Conservation (phyloP, 2,329 filamentous ascomycete genomes). For the Magnaporthales sp. region DNA sequence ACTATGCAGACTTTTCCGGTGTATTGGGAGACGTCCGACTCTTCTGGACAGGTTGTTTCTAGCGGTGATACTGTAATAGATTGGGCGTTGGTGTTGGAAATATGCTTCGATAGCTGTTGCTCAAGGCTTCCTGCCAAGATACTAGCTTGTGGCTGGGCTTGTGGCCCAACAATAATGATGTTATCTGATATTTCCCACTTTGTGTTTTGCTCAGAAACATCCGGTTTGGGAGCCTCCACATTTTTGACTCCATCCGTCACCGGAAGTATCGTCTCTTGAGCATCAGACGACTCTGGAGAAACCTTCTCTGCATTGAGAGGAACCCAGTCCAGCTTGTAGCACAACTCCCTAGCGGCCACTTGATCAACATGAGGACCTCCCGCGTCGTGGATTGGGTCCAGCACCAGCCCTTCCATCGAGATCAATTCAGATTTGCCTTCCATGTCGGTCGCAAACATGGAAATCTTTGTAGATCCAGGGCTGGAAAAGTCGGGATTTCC, state of each 20-base stretch:
- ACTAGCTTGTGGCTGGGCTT: neutral
- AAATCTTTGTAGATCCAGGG: conserved; percentile 22
- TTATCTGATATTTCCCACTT: conserved; percentile 3
- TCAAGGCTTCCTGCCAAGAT: conserved; percentile 9
- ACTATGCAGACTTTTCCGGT: conserved; percentile 14
- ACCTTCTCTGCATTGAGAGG: conserved; percentile 16
- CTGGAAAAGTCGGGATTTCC: conserved; percentile 14
- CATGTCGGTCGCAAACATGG: conserved; percentile 22
- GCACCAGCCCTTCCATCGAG: conserved; percentile 25
- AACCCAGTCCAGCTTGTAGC: conserved; percentile 38
- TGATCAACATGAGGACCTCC: conserved; percentile 7
- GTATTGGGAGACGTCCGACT: neutral
- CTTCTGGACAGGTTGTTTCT: conserved; percentile 6
- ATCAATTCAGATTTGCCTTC: conserved; percentile 19
- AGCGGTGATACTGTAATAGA: conserved; percentile 9
- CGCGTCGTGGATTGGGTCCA: conserved; percentile 30
- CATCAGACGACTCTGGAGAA: neutral
- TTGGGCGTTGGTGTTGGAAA: neutral
- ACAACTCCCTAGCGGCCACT: conserved; percentile 24
- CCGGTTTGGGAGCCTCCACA: too few species aligned
- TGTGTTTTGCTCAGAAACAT: neutral
- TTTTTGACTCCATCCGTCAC: neutral
- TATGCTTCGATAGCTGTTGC: conserved; percentile 5
- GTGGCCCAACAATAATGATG: conserved; percentile 6
- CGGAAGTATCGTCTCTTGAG: neutral